Evolutionary conservation across 352 stramenopile genomes (phyloP), one percentile per base, ranked within the genome.

Genomic region (Phytophthora brassicae): DNA sequence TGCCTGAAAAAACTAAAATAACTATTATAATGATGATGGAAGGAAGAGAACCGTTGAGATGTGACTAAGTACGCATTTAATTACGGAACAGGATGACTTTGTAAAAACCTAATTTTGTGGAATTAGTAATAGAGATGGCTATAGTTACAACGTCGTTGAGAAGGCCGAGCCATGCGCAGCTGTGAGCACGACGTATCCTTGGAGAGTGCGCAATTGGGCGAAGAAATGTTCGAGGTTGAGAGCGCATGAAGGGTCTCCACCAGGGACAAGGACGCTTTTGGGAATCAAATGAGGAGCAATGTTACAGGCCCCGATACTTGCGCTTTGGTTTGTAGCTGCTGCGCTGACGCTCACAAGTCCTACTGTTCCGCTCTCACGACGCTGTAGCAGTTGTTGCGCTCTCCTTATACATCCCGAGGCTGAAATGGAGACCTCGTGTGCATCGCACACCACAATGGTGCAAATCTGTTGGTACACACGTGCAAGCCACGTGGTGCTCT

Each of bases 161-260:
- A 88, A 88, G 5, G 74, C 76, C 1, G 44, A 67, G 24, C 51
- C 5, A 26, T 88, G 76, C 2, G 59, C 43, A 11, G 70, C 68
- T 1, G 69, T 67, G 6, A 70, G 58, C 20, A 54, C 41, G 13
- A 89, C 33, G 46, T 86, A 88, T 14, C 66, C 57, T 50, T 84
- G 62, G 23, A 88, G 64, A 22, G 74, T 88, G 29, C 66, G 60
- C n/a, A 87, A 64, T 45, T 87, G 77, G 22, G 79, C 79, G 56
- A 81, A 89, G 42, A 89, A 89, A 35, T 70, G 66, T 23, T 89
- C 79, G 8, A 89, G 71, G 33, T 70, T 77, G 23, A 71, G 63
- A 4, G 52, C 42, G n/a, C 22, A 35, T 17, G 33, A 8, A 13
- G 45, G 23, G 26, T 61, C 56, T 44, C 55, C 51, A 4, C 66